Base-by-base conservation (phyloP, 2,329 filamentous ascomycete species). In the Epichloe gansuensis region DNA sequence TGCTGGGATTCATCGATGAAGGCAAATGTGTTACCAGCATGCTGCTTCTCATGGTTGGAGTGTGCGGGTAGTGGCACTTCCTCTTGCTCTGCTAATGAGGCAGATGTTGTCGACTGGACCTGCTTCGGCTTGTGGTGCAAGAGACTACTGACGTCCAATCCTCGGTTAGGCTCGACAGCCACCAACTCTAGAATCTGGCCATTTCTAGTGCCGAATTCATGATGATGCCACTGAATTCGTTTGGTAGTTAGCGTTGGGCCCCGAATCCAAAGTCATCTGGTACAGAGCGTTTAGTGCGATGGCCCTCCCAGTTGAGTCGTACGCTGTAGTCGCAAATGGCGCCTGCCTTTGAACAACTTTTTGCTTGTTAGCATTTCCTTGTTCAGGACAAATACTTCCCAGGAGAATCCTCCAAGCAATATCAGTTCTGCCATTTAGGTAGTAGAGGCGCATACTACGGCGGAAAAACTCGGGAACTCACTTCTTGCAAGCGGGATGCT, bases 321-420 rank as follows among this genome's bases (percentile, higher is more conserved):
- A 91, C 86, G 61, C 81, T 87, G 65, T 91, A 91, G 67, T 93
- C 87, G 70, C 88, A 93, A 46, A 72, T 71, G 63, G 89, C 85
- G 55, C 82, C 82, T 57, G 83, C 81, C 56, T 81, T 81, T 60
- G 82, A 75, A 67, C 88, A 91, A 62, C 73, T 75, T 53, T 53
- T 37, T 38, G 35, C 35, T 45, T 42, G 28, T 50, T 13, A 50
- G 48, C 48, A 42, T 31, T 23, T 37, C 17, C 11, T 46, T 5
- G 5, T 2, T 34, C 28, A 2, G 21, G 31, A 31, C 3, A 31
- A 11, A 31, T 11, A 31, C 31, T 31, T 31, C 3, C 31, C 31
- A 31, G 31, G 31, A 31, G 31, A 31, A 31, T 31, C 31, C 31
- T 31, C 9, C 8, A 9, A 11, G 31, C 31, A 31, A 31, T 7